Evolutionary conservation across 306 rosid species (phyloP), one percentile per base, ranked within the genome.

Genomic region (Prunus davidiana): DNA sequence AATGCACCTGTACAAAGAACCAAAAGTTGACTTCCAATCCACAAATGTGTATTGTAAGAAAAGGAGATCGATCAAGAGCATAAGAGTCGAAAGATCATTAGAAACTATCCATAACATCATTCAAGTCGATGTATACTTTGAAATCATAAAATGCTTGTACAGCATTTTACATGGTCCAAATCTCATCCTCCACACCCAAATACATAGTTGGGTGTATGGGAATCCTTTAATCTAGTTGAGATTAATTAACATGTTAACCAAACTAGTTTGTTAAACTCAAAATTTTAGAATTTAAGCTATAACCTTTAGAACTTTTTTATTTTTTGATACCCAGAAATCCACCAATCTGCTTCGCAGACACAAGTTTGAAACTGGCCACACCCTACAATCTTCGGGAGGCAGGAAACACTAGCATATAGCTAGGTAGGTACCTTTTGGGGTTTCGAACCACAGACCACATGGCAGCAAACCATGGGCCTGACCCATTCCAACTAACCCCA

Each of bases 1-100:
- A 95, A 82, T 92, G 97, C 41, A 95, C 98, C 98, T 93, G 79
- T 75, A 79, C 49, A 77, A 50, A 82, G 75, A 46, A 57, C 12
- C 12, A 78, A 58, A 66, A 71, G 71, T 13, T 81, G 25, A 75
- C 72, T n/a, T 66, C 56, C 16, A 50, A 71, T 49, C 77, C 54
- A 54, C 71, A 61, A 50, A 71, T 8, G 64, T 52, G 51, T 28
- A 56, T 45, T 27, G 56, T 45, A 50, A 41, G 46, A 32, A 30
- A 74, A 12, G 18, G 34, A 43, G 18, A 25, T n/a, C 50, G 38
- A 27, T 34, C 19, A 20, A 54, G 64, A 71, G 18, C 19, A 49
- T 1, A 52, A 12, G 43, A 62, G 10, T 47, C 30, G 18, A 71
- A 54, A 30, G 4, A 30, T 25, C 27, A 69, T 51, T 46, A 19